Percentiles rank a stretch among this genome's conserved stretches.
phyloP scores from a whole-genome alignment of 2,329 filamentous ascomycete genomes.

The Moelleriella libera region DNA sequence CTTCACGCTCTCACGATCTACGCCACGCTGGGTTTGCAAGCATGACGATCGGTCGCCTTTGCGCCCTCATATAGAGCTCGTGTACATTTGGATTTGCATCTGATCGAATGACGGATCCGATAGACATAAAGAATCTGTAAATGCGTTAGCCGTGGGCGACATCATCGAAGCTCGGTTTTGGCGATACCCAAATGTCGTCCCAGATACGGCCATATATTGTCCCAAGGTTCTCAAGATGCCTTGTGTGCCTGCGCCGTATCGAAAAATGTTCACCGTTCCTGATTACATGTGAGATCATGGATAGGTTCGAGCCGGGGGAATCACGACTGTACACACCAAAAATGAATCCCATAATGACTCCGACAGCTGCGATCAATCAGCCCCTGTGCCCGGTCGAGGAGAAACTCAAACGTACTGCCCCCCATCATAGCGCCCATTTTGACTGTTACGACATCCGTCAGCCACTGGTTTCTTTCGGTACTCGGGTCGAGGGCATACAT shows the following conservation, averaged over 20 bases:
- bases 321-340: slow-evolving; percentile 49
- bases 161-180: not conserved
- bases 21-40: slow-evolving; percentile 24
- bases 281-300: slow-evolving; percentile 1
- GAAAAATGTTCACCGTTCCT: slow-evolving; percentile 90
- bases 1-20: slow-evolving; percentile 4
- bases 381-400: not conserved
- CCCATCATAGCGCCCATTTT: slow-evolving; percentile 99
- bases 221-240: slow-evolving; percentile 89
- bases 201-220: slow-evolving; percentile 93
- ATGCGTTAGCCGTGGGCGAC: slow-evolving; percentile 8
- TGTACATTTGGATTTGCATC: slow-evolving; percentile 67
- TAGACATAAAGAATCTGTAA: slow-evolving; percentile 87
- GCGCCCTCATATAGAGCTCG: slow-evolving; percentile 62
- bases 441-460: slow-evolving; percentile 10
- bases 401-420: slow-evolving; percentile 59
- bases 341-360: slow-evolving; percentile 93
- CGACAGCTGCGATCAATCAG: slow-evolving; percentile 52
- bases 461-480: not conserved
- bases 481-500: slow-evolving; percentile 21
- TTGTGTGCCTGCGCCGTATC: slow-evolving; percentile 85
- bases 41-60: slow-evolving; percentile 57
- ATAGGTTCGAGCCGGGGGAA: not conserved
- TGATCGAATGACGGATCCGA: slow-evolving; percentile 89
- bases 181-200: slow-evolving; percentile 80